Percentiles rank a stretch among this genome's conserved stretches.
These are phyloP conservation scores for Ophiostoma ips DNA, from an alignment of 2,329 filamentous ascomycete species.

Conservation along the genomic window DNA sequence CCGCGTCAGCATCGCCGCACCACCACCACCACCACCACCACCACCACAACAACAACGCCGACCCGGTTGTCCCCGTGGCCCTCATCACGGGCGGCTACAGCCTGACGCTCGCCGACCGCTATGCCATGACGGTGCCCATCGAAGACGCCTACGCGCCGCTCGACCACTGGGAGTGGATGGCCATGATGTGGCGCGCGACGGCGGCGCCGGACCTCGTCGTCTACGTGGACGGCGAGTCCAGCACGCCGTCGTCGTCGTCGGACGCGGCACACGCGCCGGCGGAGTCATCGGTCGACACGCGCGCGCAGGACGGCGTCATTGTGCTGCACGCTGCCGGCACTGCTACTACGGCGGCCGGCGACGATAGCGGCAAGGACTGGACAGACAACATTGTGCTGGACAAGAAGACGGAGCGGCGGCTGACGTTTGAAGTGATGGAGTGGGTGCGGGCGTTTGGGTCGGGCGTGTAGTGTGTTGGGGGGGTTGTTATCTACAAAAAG, in stretches of 20 bases:
- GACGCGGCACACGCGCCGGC: background rate
- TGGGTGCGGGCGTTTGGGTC: constrained; percentile 44
- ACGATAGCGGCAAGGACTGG: background rate
- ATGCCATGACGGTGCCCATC: constrained; percentile 60
- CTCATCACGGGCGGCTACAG: constrained; percentile 68
- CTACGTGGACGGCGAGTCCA: constrained; percentile 25
- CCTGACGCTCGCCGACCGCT: constrained; percentile 62
- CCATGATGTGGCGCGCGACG: constrained; percentile 79
- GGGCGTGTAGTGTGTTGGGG: background rate
- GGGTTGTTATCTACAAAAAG: background rate
- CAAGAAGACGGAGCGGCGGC: constrained; percentile 55
- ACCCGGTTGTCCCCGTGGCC: constrained; percentile 39
- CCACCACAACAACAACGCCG: background rate
- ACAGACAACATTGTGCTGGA: constrained; percentile 28
- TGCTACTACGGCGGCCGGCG: too few species aligned
- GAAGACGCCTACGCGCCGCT: constrained; percentile 62
- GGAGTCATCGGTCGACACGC: constrained; percentile 28
- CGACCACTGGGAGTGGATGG: constrained; percentile 98
- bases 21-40: background rate
- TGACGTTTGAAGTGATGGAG: constrained; percentile 81
- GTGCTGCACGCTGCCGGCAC: constrained; percentile 38
- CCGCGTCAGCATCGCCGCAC: background rate
- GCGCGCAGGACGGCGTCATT: constrained; percentile 28
- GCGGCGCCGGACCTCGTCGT: constrained; percentile 69
- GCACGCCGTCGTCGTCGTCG: background rate